phyloP scores from a whole-genome alignment of 1,139 yeast species.

The Blastobotrys petasosporus region DNA sequence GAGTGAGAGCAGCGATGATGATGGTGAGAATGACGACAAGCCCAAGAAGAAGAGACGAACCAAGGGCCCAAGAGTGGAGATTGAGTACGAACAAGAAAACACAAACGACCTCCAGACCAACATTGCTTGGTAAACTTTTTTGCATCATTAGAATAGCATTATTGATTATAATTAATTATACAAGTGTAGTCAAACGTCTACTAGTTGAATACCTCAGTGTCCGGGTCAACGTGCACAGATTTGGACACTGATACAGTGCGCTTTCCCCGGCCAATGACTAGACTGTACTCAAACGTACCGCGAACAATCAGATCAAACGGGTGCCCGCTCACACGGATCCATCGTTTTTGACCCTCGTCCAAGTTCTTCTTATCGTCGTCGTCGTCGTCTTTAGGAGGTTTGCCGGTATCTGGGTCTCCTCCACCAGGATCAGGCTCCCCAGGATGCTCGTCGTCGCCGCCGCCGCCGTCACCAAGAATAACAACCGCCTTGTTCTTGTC shows the following conservation, averaged over 20 bases:
- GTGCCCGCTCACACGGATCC: conserved; percentile 70
- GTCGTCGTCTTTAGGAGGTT: conserved; percentile 4
- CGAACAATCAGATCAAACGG: conserved; percentile 84
- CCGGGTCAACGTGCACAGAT: conserved; percentile 54
- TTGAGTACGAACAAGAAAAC: conserved; percentile 74
- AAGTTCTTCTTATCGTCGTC: conserved; percentile 14
- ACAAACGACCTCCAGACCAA: conserved; percentile 8
- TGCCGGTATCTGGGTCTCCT: background rate
- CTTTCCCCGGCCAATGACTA: conserved; percentile 48
- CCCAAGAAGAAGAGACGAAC: conserved; percentile 13
- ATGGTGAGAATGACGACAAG: conserved; percentile 32
- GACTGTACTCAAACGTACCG: conserved; percentile 71
- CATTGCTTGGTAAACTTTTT: conserved; percentile 7
- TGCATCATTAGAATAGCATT: background rate
- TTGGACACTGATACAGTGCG: conserved; percentile 26
- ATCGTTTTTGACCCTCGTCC: conserved; percentile 45
- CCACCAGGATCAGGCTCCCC: conserved; percentile 1
- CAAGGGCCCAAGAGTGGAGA: conserved; percentile 71
- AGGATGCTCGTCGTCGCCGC: background rate
- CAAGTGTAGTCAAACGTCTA: background rate
- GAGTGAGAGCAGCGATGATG: conserved; percentile 33
- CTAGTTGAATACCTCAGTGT: conserved; percentile 10
- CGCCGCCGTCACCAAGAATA: no score
- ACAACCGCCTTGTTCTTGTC: no score
- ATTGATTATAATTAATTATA: background rate